Percentiles rank a stretch among this genome's conserved stretches.
phyloP scores from a whole-genome alignment of 2,329 filamentous ascomycete genomes.

The Parastagonospora nodorum region DNA sequence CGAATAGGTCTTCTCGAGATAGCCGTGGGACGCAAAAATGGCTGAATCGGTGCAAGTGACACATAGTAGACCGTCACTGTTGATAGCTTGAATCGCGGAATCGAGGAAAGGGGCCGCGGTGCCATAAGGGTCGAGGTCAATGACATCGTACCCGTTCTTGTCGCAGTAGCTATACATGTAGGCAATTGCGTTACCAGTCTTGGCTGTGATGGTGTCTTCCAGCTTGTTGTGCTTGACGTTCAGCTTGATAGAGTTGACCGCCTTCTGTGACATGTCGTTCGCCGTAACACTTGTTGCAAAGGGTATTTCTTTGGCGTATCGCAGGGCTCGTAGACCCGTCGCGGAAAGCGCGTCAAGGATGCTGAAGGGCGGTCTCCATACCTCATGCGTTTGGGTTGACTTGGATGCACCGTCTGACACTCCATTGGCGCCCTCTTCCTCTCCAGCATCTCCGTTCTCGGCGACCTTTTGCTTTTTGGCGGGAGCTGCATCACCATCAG shows the following conservation, averaged over 20 bases:
- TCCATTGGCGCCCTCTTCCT: slow-evolving; percentile 6
- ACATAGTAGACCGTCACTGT: slow-evolving; percentile 87
- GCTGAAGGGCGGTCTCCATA: slow-evolving; percentile 45
- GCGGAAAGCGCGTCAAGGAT: slow-evolving; percentile 95
- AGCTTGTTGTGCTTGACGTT: slow-evolving; percentile 87
- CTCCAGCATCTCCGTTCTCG: slow-evolving; percentile 16
- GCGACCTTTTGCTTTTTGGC: slow-evolving; percentile 33
- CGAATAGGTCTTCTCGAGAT: slow-evolving; percentile 90
- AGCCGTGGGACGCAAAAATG: slow-evolving; percentile 92
- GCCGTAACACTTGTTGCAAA: slow-evolving; percentile 81
- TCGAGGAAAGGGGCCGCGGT: slow-evolving; percentile 93
- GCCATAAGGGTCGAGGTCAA: slow-evolving; percentile 95
- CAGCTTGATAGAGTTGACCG: slow-evolving; percentile 77
- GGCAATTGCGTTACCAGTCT: slow-evolving; percentile 80
- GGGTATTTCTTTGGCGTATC: slow-evolving; percentile 90
- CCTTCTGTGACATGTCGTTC: slow-evolving; percentile 82
- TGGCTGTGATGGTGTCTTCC: slow-evolving; percentile 70
- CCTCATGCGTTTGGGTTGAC: slow-evolving; percentile 10
- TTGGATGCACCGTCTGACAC: slow-evolving; percentile 1
- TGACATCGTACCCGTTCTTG: slow-evolving; percentile 75
- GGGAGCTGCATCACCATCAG: slow-evolving; percentile 15
- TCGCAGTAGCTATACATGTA: slow-evolving; percentile 84
- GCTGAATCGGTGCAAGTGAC: slow-evolving; percentile 96
- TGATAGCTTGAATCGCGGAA: slow-evolving; percentile 82
- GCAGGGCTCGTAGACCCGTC: slow-evolving; percentile 85